Conservation (phyloP, 83 land plant species). For the Isoetes engelmannii region DNA sequence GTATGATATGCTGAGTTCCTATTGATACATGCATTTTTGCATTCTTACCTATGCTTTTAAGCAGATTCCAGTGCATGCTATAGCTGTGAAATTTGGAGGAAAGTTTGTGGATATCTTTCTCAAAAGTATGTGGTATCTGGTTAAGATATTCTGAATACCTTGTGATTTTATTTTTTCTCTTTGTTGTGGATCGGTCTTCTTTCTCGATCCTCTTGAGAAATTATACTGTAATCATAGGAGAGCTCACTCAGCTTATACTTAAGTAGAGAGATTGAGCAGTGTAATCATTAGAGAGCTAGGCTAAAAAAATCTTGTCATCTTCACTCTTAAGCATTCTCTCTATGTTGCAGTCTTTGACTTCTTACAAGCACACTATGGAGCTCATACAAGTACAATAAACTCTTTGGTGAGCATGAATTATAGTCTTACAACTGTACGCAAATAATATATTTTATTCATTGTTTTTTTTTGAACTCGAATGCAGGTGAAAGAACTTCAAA, state of each 20-base stretch:
- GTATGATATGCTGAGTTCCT: conserved; percentile 21
- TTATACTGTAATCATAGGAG: not conserved
- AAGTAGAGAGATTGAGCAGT: too few species aligned
- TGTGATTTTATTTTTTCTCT: not conserved
- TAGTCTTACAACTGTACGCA: not conserved
- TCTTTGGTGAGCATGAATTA: conserved; percentile 43
- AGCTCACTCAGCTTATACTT: not conserved
- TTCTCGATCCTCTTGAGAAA: not conserved
- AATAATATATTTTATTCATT: not conserved
- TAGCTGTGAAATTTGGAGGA: conserved; percentile 85
- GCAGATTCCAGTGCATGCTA: conserved; percentile 61
- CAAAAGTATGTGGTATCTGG: conserved; percentile 42
- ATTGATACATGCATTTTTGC: conserved; percentile 1
- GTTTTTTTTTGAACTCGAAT: not conserved
- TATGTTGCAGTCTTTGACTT: conserved; percentile 56
- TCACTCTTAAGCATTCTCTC: not conserved
- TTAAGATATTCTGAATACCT: not conserved
- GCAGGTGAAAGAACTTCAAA: conserved; percentile 84
- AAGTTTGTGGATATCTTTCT: conserved; percentile 78
- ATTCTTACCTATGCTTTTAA: not conserved
- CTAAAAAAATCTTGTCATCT: not conserved
- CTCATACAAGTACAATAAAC: conserved; percentile 46
- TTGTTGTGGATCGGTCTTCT: not conserved
- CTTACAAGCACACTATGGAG: conserved; percentile 45
- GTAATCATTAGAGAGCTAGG: too few species aligned